These are phyloP conservation scores for Fusarium tricinctum DNA, from an alignment of 2,329 filamentous ascomycete species.

Conservation along the genomic window DNA sequence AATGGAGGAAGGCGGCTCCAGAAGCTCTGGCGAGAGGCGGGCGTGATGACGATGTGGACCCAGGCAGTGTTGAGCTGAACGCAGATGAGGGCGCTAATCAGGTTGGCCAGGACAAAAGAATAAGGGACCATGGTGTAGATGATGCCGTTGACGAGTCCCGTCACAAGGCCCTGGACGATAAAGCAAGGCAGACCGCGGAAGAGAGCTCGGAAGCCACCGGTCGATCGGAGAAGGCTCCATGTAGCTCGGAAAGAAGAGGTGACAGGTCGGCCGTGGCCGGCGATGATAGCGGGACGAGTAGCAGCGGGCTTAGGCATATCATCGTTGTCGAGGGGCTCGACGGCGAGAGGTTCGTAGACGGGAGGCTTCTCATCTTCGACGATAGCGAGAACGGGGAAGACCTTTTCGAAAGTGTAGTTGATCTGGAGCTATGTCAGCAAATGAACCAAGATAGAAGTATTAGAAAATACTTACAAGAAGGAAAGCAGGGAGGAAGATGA, in stretches of 20 bases:
- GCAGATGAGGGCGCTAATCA: conserved; percentile 67
- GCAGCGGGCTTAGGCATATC: conserved; percentile 53
- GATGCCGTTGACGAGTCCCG: conserved; percentile 62
- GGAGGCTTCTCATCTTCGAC: conserved; percentile 70
- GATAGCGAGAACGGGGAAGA: conserved; percentile 70
- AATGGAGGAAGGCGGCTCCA: conserved; percentile 78
- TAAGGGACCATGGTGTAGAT: conserved; percentile 59
- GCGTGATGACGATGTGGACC: conserved; percentile 88
- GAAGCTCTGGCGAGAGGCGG: conserved; percentile 73
- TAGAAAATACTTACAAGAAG: conserved; percentile 56
- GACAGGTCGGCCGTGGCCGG: conserved; percentile 49
- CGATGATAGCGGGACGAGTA: conserved; percentile 44
- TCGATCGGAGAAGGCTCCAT: conserved; percentile 68
- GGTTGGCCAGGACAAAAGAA: conserved; percentile 59
- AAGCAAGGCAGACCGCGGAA: conserved; percentile 76
- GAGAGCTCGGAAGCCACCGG: conserved; percentile 74
- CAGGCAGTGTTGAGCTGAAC: conserved; percentile 81
- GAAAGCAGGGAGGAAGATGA: conserved; percentile 62
- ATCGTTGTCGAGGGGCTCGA: conserved; percentile 59
- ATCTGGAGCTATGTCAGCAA: conserved; percentile 52
- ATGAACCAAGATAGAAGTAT: neutral
- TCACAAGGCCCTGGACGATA: conserved; percentile 57
- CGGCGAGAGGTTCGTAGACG: conserved; percentile 66
- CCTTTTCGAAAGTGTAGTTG: conserved; percentile 64
- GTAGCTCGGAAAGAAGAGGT: conserved; percentile 67